phyloP scores from a whole-genome alignment of 2,329 filamentous ascomycete species.

The Epichloe coenophiala region DNA sequence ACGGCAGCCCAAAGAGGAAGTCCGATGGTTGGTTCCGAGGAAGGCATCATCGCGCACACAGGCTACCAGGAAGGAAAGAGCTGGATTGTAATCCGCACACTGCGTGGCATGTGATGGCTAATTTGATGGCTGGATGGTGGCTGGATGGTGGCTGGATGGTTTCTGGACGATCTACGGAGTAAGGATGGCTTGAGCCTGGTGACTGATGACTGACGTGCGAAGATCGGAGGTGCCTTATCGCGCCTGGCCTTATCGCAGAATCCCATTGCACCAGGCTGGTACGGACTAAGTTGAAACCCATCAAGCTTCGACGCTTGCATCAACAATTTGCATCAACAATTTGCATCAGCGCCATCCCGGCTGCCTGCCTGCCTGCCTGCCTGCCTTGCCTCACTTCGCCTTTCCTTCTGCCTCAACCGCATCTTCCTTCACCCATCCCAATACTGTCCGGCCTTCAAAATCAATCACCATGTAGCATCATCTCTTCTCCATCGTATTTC shows the following conservation, averaged over 20 bases:
- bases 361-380: not conserved
- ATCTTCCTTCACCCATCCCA: not conserved
- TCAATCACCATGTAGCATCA: constrained; percentile 5
- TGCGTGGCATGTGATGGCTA: not conserved
- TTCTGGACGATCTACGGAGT: not conserved
- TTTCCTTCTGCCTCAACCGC: not conserved
- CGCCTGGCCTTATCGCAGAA: not conserved
- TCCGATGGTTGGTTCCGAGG: not conserved
- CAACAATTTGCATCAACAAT: not conserved
- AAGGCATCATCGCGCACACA: not conserved
- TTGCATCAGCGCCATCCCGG: too few relatives aligned
- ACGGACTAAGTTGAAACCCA: too few relatives aligned
- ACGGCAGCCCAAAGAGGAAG: not conserved
- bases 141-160: not conserved
- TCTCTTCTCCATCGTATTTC: not conserved
- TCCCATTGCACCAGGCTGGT: not conserved
- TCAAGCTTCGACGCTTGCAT: too few relatives aligned
- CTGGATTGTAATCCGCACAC: not conserved
- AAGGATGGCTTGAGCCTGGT: not conserved
- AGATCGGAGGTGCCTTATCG: not conserved
- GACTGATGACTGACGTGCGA: not conserved
- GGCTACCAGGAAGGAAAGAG: not conserved
- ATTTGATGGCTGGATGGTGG: not conserved
- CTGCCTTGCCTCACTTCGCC: not conserved
- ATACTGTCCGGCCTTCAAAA: not conserved